A percentile compares a stretch with the other conserved stretches of the same genome.
These are phyloP conservation scores for Aspergillus leporis DNA, from an alignment of 495 filamentous ascomycete genomes.

Conservation along the genomic window DNA sequence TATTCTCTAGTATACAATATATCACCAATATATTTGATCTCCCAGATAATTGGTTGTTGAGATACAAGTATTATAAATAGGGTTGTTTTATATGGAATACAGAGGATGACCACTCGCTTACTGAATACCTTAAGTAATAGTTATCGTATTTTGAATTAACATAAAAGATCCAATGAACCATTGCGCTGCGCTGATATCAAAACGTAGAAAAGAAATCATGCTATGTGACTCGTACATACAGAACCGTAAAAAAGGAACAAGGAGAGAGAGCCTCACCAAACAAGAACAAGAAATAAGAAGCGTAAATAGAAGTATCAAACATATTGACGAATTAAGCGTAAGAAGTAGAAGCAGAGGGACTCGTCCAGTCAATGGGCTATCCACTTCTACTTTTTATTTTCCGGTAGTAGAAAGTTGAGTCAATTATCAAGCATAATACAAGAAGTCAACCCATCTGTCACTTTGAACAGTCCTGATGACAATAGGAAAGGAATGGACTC, in stretches of 20 bases:
- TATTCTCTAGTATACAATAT: too few relatives aligned
- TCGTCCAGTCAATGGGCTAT: constrained; percentile 3
- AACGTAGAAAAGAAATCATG: constrained; percentile 14
- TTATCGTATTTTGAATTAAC: constrained; percentile 7
- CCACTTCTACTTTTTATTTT: not conserved
- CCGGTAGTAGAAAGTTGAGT: constrained; percentile 6
- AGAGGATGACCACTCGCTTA: not conserved
- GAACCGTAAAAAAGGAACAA: constrained; percentile 12
- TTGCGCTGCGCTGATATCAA: constrained; percentile 29
- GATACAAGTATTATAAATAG: too few relatives aligned
- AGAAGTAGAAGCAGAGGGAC: constrained; percentile 2
- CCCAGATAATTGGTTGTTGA: too few relatives aligned
- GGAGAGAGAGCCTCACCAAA: constrained; percentile 14
- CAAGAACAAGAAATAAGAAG: constrained; percentile 12
- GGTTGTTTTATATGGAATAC: too few relatives aligned
- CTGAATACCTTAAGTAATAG: constrained; percentile 12
- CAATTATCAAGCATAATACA: constrained; percentile 28
- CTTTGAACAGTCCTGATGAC: constrained; percentile 7
- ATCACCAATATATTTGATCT: too few relatives aligned
- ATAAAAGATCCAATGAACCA: constrained; percentile 12
- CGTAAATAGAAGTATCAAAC: constrained; percentile 7
- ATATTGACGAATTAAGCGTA: constrained; percentile 7
- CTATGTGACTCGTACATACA: constrained; percentile 17
- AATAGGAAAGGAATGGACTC: constrained; percentile 1
- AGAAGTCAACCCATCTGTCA: constrained; percentile 20